Evolutionary conservation across 176 grass and related monocot species (phyloP), one percentile per base, ranked within the genome.

Genomic region (Lolium multiflorum): DNA sequence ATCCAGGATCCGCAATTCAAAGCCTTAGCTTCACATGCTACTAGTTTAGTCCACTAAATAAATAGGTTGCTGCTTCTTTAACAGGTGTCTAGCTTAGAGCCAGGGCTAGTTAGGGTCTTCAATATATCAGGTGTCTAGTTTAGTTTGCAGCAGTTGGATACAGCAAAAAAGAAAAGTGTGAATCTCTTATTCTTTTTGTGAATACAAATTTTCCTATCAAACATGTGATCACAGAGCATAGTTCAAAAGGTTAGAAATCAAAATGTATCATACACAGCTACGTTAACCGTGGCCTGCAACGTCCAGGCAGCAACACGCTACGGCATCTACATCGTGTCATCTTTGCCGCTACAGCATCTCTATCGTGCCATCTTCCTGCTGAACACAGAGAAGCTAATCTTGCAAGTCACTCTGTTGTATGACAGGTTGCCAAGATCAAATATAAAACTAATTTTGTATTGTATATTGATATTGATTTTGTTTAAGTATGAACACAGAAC

Each of bases 221-320:
- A 26, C 71, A 17, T 3, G 17, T 74, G 46, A 8, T 74, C 46
- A n/a, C 21, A 26, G 5, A 50, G 71, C 12, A 50, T 74, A 48
- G n/a, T 22, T 14, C 18, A 49, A 49, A 11, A 16, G 24, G 46
- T 77, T 25, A 70, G 20, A 59, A 11, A 41, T 71, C 26, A 79
- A 71, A 86, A 63, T 82, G 49, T 2, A 80, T 68, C 31, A 83
- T 84, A 87, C 81, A 80, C 38, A 80, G 14, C 75, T 51, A 84
- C 13, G 67, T 68, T 61, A 74, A 78, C 66, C 37, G 47, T 72
- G 15, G 21, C 37, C 37, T 8, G 57, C 11, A 9, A 49, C 24
- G 79, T 50, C 66, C 58, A 83, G 9, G 16, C 64, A 56, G 50
- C 25, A 14, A n/a, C 31, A 46, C 31, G 3, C 31, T 35, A 35